phyloP scores from a whole-genome alignment of 169 alveolate genomes.

The Prorocentrum cordatum region DNA sequence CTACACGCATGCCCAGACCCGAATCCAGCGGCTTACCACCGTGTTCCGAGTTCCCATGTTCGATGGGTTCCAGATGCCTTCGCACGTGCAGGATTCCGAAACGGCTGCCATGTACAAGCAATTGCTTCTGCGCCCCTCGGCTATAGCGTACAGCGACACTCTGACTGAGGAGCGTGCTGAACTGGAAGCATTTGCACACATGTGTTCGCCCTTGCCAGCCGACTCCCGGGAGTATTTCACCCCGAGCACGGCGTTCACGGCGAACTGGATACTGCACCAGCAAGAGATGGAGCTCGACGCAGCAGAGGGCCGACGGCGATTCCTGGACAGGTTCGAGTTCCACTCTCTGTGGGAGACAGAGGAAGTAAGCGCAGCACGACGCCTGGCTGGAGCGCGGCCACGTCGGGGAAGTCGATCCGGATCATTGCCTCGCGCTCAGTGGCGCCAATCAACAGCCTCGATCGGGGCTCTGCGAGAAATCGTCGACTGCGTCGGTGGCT shows the following conservation, averaged over 20 bases:
- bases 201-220: neutral
- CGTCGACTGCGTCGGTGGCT: too few relatives aligned
- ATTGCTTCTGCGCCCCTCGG: neutral
- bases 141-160: neutral
- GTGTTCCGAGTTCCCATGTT: slow-evolving; percentile 1
- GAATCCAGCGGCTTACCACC: neutral
- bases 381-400: too few relatives aligned
- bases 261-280: neutral
- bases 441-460: too few relatives aligned
- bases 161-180: neutral
- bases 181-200: neutral
- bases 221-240: neutral
- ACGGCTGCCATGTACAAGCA: slow-evolving; percentile 9
- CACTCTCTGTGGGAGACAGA: slow-evolving; percentile 17
- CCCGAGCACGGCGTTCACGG: neutral
- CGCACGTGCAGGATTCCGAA: neutral
- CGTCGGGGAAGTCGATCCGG: too few relatives aligned
- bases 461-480: too few relatives aligned
- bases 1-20: neutral
- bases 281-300: neutral
- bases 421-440: too few relatives aligned
- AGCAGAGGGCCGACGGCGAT: neutral
- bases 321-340: neutral
- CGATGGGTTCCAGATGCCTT: slow-evolving; percentile 12
- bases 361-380: too few relatives aligned